phyloP scores from a whole-genome alignment of 768 basidiomycete genomes.

The Kwoniella mangroviensis region DNA sequence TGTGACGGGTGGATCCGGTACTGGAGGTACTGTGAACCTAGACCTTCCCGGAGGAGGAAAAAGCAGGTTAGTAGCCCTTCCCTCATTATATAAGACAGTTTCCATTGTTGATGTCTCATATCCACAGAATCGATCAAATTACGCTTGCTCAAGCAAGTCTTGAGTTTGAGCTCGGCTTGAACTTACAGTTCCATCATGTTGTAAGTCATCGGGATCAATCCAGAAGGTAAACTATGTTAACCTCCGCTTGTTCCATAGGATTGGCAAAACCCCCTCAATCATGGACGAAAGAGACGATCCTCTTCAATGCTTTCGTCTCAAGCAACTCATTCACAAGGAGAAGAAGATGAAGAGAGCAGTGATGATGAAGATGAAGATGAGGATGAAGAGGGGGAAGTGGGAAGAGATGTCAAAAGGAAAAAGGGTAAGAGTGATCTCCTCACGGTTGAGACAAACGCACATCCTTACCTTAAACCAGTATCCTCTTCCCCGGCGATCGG shows the following conservation, averaged over 20 bases:
- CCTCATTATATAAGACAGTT: background rate
- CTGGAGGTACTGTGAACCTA: slow-evolving; percentile 60
- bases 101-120: background rate
- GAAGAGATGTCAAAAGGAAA: slow-evolving; percentile 11
- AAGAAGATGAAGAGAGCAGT: slow-evolving; percentile 29
- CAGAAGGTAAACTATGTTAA: background rate
- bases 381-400: slow-evolving; percentile 6
- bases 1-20: slow-evolving; percentile 58
- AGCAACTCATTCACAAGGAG: slow-evolving; percentile 19
- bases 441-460: background rate
- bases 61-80: slow-evolving; percentile 32
- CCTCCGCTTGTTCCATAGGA: slow-evolving; percentile 24
- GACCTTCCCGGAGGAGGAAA: slow-evolving; percentile 64
- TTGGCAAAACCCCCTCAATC: slow-evolving; percentile 38
- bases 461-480: background rate
- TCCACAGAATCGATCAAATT: slow-evolving; percentile 42
- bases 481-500: slow-evolving; percentile 5
- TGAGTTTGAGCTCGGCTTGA: slow-evolving; percentile 26
- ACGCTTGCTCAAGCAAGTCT: slow-evolving; percentile 36
- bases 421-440: slow-evolving; percentile 18
- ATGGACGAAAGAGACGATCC: slow-evolving; percentile 24
- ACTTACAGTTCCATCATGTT: slow-evolving; percentile 29
- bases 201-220: slow-evolving; percentile 23
- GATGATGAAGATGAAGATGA: slow-evolving; percentile 28
- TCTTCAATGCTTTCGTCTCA: slow-evolving; percentile 35